A percentile compares a stretch with the other conserved stretches of the same genome.
phyloP scores from a whole-genome alignment of 2,329 filamentous ascomycete species.

The Pezicula carpinea region DNA sequence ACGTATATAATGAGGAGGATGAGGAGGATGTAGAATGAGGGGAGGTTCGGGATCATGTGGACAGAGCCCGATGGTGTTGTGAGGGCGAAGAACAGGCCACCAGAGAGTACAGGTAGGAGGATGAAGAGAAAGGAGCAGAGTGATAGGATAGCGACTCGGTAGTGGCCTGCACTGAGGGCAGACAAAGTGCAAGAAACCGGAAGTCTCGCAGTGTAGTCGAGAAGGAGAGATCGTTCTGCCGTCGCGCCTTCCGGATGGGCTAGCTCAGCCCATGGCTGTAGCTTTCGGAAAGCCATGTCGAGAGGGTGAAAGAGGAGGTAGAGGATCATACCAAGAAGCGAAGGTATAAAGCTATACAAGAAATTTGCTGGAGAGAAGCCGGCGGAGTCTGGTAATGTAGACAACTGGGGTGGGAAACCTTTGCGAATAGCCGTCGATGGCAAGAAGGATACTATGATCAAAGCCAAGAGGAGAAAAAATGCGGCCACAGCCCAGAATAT shows the following conservation, averaged over 20 bases:
- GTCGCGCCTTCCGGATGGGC: slow-evolving; percentile 50
- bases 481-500: slow-evolving; percentile 59
- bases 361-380: slow-evolving; percentile 88
- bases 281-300: slow-evolving; percentile 59
- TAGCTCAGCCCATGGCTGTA: slow-evolving; percentile 67
- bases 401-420: slow-evolving; percentile 69
- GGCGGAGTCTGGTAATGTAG: slow-evolving; percentile 50
- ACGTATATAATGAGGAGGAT: slow-evolving; percentile 68
- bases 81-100: slow-evolving; percentile 70
- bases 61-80: slow-evolving; percentile 48
- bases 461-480: slow-evolving; percentile 58
- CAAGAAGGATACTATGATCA: slow-evolving; percentile 76
- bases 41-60: slow-evolving; percentile 67
- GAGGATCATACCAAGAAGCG: slow-evolving; percentile 60
- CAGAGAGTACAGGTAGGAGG: slow-evolving; percentile 61
- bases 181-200: slow-evolving; percentile 55
- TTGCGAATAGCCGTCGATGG: slow-evolving; percentile 57
- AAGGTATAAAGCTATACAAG: slow-evolving; percentile 73
- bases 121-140: slow-evolving; percentile 54
- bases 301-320: slow-evolving; percentile 64
- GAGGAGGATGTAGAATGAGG: slow-evolving; percentile 69
- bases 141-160: slow-evolving; percentile 58
- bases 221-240: slow-evolving; percentile 60
- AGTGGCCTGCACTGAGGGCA: slow-evolving; percentile 55
- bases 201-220: slow-evolving; percentile 62